Evolutionary conservation across 352 stramenopile species (phyloP).

Genomic region (Phytophthora pini): DNA sequence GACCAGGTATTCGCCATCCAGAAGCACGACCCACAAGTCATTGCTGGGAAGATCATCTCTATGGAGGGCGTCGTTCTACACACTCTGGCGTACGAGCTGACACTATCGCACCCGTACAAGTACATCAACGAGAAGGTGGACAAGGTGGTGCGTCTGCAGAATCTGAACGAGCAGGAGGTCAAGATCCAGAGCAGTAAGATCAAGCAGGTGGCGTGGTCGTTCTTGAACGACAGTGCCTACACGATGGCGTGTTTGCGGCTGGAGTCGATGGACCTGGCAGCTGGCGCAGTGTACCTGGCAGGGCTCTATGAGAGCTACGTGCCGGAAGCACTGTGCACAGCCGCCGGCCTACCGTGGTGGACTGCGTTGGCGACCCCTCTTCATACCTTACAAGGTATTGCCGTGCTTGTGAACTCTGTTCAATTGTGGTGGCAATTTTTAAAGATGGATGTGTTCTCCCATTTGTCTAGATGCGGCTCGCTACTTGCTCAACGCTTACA

Average conservation of each 20-base stretch:
- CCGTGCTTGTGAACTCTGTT: conserved; percentile 46
- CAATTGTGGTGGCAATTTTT: conserved; percentile 56
- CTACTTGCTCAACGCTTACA: conserved; percentile 81
- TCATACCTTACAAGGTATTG: conserved; percentile 85
- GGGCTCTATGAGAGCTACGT: conserved; percentile 87
- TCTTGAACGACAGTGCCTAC: conserved; percentile 90
- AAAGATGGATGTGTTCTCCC: conserved; percentile 66
- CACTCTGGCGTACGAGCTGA: conserved; percentile 85
- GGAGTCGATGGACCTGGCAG: conserved; percentile 71
- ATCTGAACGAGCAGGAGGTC: conserved; percentile 52
- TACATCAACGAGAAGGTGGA: conserved; percentile 91
- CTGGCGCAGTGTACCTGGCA: conserved; percentile 84
- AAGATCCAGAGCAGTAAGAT: conserved; percentile 81
- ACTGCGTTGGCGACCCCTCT: conserved; percentile 68
- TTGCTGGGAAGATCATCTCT: conserved; percentile 79
- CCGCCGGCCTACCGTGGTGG: conserved; percentile 73
- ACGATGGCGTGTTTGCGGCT: conserved; percentile 84
- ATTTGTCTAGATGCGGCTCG: conserved; percentile 80
- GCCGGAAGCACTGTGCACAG: conserved; percentile 61
- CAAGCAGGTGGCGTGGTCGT: conserved; percentile 89
- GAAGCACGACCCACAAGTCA: conserved; percentile 73
- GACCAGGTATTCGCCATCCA: conserved; percentile 83
- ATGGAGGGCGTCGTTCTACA: conserved; percentile 88
- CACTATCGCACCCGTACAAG: conserved; percentile 85
- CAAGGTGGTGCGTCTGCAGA: conserved; percentile 72